Evolutionary conservation across 2,329 filamentous ascomycete genomes (phyloP).

Genomic region (Xylariaceae sp.): DNA sequence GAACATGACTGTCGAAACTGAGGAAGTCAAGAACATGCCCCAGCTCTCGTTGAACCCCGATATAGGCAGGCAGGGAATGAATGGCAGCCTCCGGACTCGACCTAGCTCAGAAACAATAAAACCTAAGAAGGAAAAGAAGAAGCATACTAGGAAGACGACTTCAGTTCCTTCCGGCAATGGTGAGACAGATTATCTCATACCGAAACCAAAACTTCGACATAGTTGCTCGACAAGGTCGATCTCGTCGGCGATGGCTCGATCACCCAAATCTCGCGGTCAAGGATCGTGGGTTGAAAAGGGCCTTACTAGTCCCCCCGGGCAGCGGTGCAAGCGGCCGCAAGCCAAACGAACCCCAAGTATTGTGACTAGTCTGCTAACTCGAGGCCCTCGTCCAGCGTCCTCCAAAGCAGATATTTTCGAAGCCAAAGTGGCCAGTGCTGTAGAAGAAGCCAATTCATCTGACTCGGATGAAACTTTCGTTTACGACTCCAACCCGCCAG

Average conservation of each 20-base stretch:
- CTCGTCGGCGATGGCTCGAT: constrained; percentile 30
- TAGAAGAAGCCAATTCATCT: constrained; percentile 93
- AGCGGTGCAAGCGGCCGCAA: constrained; percentile 19
- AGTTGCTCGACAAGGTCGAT: constrained; percentile 40
- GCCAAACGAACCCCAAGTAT: constrained; percentile 31
- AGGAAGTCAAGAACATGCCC: constrained; percentile 88
- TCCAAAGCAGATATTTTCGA: constrained; percentile 99
- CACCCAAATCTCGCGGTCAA: constrained; percentile 35
- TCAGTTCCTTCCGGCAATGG: constrained; percentile 69
- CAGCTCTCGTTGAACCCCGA: constrained; percentile 71
- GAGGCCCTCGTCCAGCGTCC: constrained; percentile 58
- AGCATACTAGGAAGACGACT: constrained; percentile 70
- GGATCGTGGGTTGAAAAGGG: constrained; percentile 33
- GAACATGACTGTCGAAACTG: constrained; percentile 97
- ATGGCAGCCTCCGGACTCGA: constrained; percentile 77
- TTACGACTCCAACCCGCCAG: constrained; percentile 94
- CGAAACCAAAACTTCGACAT: constrained; percentile 38
- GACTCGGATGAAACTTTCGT: constrained; percentile 99
- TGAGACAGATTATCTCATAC: constrained; percentile 47
- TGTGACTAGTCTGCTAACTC: constrained; percentile 46
- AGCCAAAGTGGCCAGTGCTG: constrained; percentile 90
- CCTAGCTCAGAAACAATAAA: constrained; percentile 94
- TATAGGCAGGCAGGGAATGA: constrained; percentile 61
- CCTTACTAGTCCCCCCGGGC: constrained; percentile 19
- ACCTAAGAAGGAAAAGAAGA: constrained; percentile 91